Evolutionary conservation across 83 land plant genomes (phyloP).

Genomic region (Picea abies): DNA sequence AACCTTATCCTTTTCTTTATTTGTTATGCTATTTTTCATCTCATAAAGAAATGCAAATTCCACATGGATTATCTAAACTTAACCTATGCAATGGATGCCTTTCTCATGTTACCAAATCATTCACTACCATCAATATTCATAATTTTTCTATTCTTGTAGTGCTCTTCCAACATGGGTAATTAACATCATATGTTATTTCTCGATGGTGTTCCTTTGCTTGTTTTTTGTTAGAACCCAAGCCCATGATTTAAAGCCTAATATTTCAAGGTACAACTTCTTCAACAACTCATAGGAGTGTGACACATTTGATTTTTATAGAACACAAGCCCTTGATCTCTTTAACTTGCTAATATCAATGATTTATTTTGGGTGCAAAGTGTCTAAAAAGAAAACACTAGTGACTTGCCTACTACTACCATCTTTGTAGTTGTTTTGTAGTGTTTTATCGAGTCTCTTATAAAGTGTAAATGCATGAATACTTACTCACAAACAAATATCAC

Average conservation of each 20-base stretch:
- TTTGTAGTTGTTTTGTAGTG: conserved; percentile 31
- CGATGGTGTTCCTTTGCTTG: too few relatives aligned
- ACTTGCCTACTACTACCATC: conserved; percentile 37
- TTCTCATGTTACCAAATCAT: too few relatives aligned
- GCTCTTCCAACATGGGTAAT: too few relatives aligned
- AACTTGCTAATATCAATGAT: conserved; percentile 52
- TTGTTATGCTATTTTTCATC: too few relatives aligned
- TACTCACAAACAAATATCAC: conserved; percentile 39
- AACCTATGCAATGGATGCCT: too few relatives aligned
- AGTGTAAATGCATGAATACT: conserved; percentile 49
- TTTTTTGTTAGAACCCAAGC: too few relatives aligned
- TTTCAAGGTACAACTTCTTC: neutral
- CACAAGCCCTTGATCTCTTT: conserved; percentile 18
- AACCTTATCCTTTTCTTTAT: too few relatives aligned
- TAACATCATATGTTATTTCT: too few relatives aligned
- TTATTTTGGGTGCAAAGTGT: conserved; percentile 53
- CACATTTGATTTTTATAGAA: conserved; percentile 44
- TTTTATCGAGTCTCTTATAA: conserved; percentile 63
- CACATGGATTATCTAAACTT: too few relatives aligned
- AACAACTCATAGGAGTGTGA: conserved; percentile 26
- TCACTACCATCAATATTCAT: too few relatives aligned
- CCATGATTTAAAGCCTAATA: neutral
- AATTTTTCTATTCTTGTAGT: too few relatives aligned
- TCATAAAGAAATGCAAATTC: too few relatives aligned
- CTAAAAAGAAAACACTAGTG: conserved; percentile 14